A percentile compares a stretch with the other conserved stretches of the same genome.
phyloP scores from a whole-genome alignment of 2,329 filamentous ascomycete species.

The Apiospora koreana region DNA sequence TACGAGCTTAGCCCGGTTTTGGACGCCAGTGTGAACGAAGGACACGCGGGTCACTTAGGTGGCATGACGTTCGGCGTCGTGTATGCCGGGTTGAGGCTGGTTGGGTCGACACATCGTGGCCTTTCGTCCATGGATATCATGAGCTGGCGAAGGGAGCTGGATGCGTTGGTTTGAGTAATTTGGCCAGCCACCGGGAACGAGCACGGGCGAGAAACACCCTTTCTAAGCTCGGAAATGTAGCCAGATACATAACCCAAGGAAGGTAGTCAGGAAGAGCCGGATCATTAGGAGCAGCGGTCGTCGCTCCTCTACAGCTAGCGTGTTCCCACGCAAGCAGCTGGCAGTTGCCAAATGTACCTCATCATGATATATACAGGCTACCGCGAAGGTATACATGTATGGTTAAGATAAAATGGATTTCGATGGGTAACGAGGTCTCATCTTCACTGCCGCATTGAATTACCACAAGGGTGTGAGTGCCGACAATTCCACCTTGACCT shows the following conservation, averaged over 20 bases:
- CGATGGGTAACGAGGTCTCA: not conserved
- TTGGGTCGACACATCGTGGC: not conserved
- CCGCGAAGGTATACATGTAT: too few species aligned
- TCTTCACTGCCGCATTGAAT: too few species aligned
- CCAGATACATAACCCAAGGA: too few species aligned
- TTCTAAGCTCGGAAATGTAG: too few species aligned
- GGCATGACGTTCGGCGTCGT: slow-evolving; percentile 10
- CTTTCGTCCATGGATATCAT: not conserved
- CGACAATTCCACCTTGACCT: not conserved
- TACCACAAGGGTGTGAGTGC: not conserved
- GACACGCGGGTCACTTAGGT: slow-evolving; percentile 13
- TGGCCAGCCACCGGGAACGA: not conserved
- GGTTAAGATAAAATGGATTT: not conserved
- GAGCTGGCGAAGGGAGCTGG: too few species aligned
- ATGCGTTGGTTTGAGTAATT: too few species aligned
- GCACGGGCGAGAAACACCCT: not conserved
- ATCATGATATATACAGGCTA: too few species aligned
- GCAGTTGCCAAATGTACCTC: too few species aligned
- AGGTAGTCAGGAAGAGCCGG: too few species aligned
- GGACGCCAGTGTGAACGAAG: not conserved
- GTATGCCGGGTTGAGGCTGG: not conserved
- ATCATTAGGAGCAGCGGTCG: not conserved
- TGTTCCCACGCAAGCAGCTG: too few species aligned
- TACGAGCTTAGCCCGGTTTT: not conserved
- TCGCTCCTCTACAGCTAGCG: too few species aligned